phyloP scores from a whole-genome alignment of 2,329 filamentous ascomycete species.

The Aphanocladium album region DNA sequence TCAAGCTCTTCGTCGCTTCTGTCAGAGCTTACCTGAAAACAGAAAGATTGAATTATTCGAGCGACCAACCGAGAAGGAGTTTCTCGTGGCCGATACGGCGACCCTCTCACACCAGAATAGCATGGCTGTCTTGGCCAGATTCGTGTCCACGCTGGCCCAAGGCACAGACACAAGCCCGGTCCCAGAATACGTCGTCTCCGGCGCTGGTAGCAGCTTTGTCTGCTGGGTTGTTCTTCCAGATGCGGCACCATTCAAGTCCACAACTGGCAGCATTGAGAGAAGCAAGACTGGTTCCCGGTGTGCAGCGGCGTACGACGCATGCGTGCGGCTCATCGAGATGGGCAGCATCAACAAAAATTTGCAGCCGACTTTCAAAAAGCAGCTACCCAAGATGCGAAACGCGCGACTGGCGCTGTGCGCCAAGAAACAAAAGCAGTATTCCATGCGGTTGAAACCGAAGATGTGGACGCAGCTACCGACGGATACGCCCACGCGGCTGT shows the following conservation, averaged over 20 bases:
- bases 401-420: constrained; percentile 75
- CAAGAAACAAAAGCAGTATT: constrained; percentile 69
- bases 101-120: constrained; percentile 76
- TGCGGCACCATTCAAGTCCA: constrained; percentile 63
- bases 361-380: constrained; percentile 66
- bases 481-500: constrained; percentile 47
- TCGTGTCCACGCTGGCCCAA: constrained; percentile 57
- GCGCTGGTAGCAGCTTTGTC: constrained; percentile 54
- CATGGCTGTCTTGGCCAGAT: constrained; percentile 65
- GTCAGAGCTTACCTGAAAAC: constrained; percentile 67
- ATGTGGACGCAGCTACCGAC: constrained; percentile 56
- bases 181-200: constrained; percentile 58
- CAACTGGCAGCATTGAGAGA: constrained; percentile 56
- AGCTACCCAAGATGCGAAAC: constrained; percentile 78
- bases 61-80: constrained; percentile 39
- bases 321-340: constrained; percentile 60
- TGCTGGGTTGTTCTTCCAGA: constrained; percentile 78
- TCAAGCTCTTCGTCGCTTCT: constrained; percentile 67
- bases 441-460: constrained; percentile 72
- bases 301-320: constrained; percentile 82
- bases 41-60: constrained; percentile 43
- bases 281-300: constrained; percentile 79
- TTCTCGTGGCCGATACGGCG: constrained; percentile 60
- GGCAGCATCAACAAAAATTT: constrained; percentile 69
- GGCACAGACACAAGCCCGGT: constrained; percentile 27